Evolutionary conservation across 2,329 filamentous ascomycete genomes (phyloP).

Genomic region (Lasiodiplodia theobromae): DNA sequence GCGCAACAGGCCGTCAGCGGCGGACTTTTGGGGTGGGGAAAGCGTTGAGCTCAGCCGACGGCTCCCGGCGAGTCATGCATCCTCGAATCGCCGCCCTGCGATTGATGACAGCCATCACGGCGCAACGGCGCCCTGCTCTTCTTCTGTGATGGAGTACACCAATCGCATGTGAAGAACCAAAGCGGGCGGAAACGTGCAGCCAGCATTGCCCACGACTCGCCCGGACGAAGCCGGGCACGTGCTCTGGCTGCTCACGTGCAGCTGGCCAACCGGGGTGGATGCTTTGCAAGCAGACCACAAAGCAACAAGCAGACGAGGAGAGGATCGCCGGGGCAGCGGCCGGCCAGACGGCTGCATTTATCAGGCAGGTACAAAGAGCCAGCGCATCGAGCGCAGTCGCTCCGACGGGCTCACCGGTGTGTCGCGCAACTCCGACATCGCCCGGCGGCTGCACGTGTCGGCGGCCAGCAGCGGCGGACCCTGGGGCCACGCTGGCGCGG

Average conservation of each 20-base stretch:
- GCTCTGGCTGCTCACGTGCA: background rate
- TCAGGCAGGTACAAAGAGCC: background rate
- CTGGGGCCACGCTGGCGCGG: background rate
- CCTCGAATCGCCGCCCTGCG: background rate
- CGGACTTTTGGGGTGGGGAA: conserved; percentile 28
- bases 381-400: background rate
- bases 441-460: conserved; percentile 12
- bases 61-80: conserved; percentile 11
- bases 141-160: background rate
- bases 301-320: background rate
- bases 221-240: background rate
- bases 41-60: conserved; percentile 16
- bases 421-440: conserved; percentile 17
- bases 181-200: background rate
- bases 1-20: conserved; percentile 22
- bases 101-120: background rate
- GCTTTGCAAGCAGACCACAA: background rate
- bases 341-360: conserved; percentile 11
- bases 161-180: background rate
- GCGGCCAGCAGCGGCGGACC: conserved; percentile 6
- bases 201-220: background rate
- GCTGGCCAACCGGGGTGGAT: background rate
- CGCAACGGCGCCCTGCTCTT: background rate
- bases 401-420: background rate
- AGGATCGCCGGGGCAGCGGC: background rate